phyloP scores from a whole-genome alignment of 495 filamentous ascomycete species.

The Jackrogersella multiformis region DNA sequence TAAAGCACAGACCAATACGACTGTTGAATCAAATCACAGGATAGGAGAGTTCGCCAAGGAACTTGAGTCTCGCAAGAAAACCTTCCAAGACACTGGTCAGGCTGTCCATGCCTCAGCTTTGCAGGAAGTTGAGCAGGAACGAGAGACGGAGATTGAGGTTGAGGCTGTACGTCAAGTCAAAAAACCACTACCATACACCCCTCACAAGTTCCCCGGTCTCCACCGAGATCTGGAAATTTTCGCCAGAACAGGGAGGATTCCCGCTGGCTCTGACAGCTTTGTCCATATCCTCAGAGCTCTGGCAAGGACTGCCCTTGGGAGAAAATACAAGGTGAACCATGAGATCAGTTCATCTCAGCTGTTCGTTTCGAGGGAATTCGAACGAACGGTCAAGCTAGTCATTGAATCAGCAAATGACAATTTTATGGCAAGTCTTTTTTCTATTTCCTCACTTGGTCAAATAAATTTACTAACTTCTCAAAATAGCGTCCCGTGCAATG shows the following conservation, averaged over 20 bases:
- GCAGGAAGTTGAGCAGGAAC: slow-evolving; percentile 64
- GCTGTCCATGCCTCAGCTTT: slow-evolving; percentile 54
- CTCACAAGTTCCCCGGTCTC: slow-evolving; percentile 45
- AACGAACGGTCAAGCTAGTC: slow-evolving; percentile 40
- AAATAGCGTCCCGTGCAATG: slow-evolving; percentile 50
- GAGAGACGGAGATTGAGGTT: slow-evolving; percentile 57
- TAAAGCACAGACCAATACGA: slow-evolving; percentile 5
- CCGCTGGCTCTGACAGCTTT: slow-evolving; percentile 33
- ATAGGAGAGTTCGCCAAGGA: slow-evolving; percentile 44
- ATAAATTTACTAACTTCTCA: slow-evolving; percentile 6
- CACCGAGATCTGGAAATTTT: slow-evolving; percentile 43
- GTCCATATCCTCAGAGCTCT: slow-evolving; percentile 38
- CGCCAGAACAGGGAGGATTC: slow-evolving; percentile 41
- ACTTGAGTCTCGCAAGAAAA: slow-evolving; percentile 44
- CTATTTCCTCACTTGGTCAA: neutral
- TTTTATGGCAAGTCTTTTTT: slow-evolving; percentile 35
- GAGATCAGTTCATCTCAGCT: slow-evolving; percentile 35
- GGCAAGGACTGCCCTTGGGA: slow-evolving; percentile 38
- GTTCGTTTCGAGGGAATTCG: slow-evolving; percentile 49
- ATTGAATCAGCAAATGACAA: slow-evolving; percentile 40
- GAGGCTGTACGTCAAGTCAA: slow-evolving; percentile 60
- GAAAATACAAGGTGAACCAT: slow-evolving; percentile 40
- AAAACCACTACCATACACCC: slow-evolving; percentile 43
- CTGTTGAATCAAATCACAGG: slow-evolving; percentile 30
- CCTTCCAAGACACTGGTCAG: slow-evolving; percentile 45